A percentile compares a stretch with the other conserved stretches of the same genome.
phyloP scores from a whole-genome alignment of 345 rosid species.

The Eucalyptus urophylla region DNA sequence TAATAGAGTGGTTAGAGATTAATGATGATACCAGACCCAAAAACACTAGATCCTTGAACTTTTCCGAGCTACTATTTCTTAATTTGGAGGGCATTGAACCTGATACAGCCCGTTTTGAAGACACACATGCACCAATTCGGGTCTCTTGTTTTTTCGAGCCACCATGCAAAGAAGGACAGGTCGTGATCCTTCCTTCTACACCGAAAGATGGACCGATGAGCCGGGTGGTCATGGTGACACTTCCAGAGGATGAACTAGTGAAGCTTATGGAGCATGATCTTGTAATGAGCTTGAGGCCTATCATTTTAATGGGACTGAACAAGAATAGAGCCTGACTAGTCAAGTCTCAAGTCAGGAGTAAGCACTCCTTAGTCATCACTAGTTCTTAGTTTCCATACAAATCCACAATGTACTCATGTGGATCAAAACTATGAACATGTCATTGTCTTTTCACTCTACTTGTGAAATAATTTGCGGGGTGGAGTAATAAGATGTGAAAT shows the following conservation, averaged over 20 bases:
- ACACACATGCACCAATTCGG: constrained; percentile 14
- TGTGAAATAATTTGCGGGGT: not conserved
- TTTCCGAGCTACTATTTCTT: constrained; percentile 32
- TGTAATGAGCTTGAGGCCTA: constrained; percentile 27
- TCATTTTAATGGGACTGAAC: constrained; percentile 18
- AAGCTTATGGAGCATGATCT: constrained; percentile 35
- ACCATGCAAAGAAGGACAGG: constrained; percentile 21
- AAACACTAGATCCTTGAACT: not conserved
- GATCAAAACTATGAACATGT: not conserved
- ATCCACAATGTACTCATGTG: not conserved
- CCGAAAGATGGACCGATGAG: constrained; percentile 22
- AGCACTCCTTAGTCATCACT: not conserved
- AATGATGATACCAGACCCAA: not conserved
- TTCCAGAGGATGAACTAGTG: constrained; percentile 27
- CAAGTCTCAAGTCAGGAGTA: not conserved
- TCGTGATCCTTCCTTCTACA: constrained; percentile 32
- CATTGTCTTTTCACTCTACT: not conserved
- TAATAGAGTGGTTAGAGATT: constrained; percentile 45
- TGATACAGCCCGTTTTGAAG: constrained; percentile 18
- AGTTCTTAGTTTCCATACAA: not conserved
- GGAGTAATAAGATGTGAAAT: not conserved
- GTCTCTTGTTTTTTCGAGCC: constrained; percentile 38
- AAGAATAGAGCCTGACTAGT: not conserved
- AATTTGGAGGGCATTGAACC: constrained; percentile 25
- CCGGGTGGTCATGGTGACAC: constrained; percentile 41